Evolutionary conservation across 2,329 filamentous ascomycete species (phyloP), one percentile per base, ranked within the genome.

Genomic region (Colletotrichum cuscutae): DNA sequence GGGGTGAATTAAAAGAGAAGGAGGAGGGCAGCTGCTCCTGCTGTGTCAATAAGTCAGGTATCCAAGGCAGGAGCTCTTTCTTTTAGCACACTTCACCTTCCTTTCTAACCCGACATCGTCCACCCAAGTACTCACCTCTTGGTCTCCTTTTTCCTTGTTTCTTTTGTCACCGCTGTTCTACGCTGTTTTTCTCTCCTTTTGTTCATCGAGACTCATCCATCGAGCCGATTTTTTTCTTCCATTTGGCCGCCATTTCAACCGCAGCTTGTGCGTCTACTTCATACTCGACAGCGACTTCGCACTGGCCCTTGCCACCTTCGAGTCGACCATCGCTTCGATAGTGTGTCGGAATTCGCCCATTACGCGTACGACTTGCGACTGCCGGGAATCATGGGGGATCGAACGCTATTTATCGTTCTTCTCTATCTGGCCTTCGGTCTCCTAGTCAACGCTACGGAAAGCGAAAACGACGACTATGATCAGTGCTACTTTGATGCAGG

Each of bases 401-500:
- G 26, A 22, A 56, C 28, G n/a, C 13, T n/a, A 8, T 9, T 42
- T 4, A 8, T 22, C 32, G 15, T n/a, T 49, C 49, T n/a, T 62
- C 22, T 26, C 42, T 19, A 1, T 2, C 2, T 54, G 15, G 52
- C 13, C 26, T 13, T 52, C 1, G 1, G 42, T n/a, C 19, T 49
- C 2, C 37, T 32, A 6, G 42, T n/a, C 24, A 49, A 13, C 22
- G 26, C 65, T 12, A 32, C 35, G 22, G 0, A 12, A 22, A 12
- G 46, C 24, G 19, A 70, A 32, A 70, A 56, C 22, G 37, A 57
- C 24, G 26, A 72, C 32, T 72, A 61, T 53, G 37, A 72, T 4
- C 70, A 72, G 37, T 72, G 70, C 54, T 72, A 72, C 60, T 72
- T 60, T 35, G 66, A 58, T 53, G 66, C 63, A 15, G 56, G 62